Evolutionary conservation across 257 asterid species (phyloP).

Genomic region (Solanum chilense): DNA sequence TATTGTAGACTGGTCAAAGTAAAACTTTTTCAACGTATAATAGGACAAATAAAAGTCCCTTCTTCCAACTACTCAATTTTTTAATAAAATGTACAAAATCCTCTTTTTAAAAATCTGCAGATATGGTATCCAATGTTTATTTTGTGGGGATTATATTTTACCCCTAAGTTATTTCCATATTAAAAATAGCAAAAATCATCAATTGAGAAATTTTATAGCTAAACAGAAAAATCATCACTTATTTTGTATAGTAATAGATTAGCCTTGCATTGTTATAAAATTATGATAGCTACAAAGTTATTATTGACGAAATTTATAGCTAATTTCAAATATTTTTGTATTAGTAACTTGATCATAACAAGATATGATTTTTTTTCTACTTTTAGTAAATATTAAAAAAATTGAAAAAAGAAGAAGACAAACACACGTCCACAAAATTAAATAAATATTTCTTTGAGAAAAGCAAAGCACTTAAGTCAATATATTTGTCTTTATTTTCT

Average conservation of each 20-base stretch:
- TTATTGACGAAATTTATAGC: not conserved
- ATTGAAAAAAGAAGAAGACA: not conserved
- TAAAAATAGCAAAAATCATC: not conserved
- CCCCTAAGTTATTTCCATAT: not conserved
- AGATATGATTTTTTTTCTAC: not conserved
- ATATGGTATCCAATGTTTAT: not conserved
- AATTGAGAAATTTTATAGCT: not conserved
- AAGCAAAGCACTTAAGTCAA: slow-evolving; percentile 53
- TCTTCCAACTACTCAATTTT: not conserved
- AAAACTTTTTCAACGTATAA: not conserved
- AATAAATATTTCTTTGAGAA: slow-evolving; percentile 17
- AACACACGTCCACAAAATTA: slow-evolving; percentile 19
- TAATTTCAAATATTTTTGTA: not conserved
- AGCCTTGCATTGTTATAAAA: not conserved
- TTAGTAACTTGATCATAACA: not conserved
- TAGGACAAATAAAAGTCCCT: not conserved
- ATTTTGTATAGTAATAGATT: not conserved
- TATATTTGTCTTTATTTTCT: slow-evolving; percentile 1
- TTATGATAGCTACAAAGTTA: not conserved
- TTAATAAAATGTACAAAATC: not conserved
- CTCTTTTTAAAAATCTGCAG: not conserved
- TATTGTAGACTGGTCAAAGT: not conserved
- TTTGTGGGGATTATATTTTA: not conserved
- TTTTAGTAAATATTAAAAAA: not conserved
- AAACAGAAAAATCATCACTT: not conserved